A percentile compares a stretch with the other conserved stretches of the same genome.
Conservation (phyloP, 2,329 filamentous ascomycete genomes). For the Xylariaceae sp. region DNA sequence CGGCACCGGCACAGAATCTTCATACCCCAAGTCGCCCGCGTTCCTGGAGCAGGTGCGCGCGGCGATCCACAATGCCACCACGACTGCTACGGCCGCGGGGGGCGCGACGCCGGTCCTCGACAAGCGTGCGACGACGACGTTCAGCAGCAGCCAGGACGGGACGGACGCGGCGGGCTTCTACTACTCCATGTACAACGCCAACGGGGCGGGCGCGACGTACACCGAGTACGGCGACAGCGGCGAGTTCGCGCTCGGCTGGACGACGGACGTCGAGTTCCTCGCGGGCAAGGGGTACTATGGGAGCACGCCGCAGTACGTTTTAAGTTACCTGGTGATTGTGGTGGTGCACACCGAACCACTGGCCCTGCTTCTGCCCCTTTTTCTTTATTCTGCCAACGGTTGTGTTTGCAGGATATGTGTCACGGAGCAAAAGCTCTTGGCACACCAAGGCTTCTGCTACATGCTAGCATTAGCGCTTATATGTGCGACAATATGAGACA, state of each 20-base stretch:
- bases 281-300: conserved; percentile 1
- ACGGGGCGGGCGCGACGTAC: conserved; percentile 1
- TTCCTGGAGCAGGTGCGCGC: background rate
- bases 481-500: too few relatives aligned
- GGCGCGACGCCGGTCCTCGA: background rate
- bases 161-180: conserved; percentile 1
- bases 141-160: background rate
- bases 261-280: conserved; percentile 2
- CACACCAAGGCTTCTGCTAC: too few relatives aligned
- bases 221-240: conserved; percentile 1
- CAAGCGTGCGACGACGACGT: background rate
- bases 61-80: background rate
- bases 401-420: too few relatives aligned
- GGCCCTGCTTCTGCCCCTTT: too few relatives aligned
- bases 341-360: too few relatives aligned
- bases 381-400: too few relatives aligned
- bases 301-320: background rate
- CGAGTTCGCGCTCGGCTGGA: conserved; percentile 1
- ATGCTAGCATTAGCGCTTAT: too few relatives aligned
- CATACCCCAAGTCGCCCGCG: background rate
- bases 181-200: conserved; percentile 2
- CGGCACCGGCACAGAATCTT: background rate
- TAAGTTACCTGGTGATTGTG: too few relatives aligned
- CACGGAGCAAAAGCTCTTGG: too few relatives aligned
- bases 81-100: background rate